Evolutionary conservation across 345 rosid species (phyloP).

Genomic region (Euphorbia lathyris): DNA sequence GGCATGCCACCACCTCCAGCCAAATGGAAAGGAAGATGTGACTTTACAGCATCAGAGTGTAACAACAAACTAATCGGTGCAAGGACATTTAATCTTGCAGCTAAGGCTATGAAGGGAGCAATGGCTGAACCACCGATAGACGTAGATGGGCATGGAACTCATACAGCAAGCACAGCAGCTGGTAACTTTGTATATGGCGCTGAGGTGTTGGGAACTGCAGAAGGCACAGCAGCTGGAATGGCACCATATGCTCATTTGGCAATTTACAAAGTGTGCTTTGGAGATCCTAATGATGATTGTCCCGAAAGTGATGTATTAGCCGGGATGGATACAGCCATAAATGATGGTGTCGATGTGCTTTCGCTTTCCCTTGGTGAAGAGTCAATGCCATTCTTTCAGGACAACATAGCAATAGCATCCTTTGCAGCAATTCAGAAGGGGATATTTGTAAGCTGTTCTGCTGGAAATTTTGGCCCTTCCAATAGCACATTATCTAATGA

Average conservation of each 20-base stretch:
- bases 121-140: constrained; percentile 12
- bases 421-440: constrained; percentile 31
- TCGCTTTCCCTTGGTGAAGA: constrained; percentile 45
- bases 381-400: constrained; percentile 24
- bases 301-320: constrained; percentile 50
- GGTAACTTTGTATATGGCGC: constrained; percentile 43
- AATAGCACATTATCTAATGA: constrained; percentile 18
- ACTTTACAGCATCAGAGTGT: constrained; percentile 14
- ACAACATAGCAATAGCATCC: constrained; percentile 29
- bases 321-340: constrained; percentile 59
- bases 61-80: constrained; percentile 25
- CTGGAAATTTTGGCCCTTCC: constrained; percentile 35
- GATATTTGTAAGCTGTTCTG: constrained; percentile 34
- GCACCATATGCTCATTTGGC: constrained; percentile 51
- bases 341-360: constrained; percentile 61
- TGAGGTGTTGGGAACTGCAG: constrained; percentile 34
- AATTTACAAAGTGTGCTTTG: constrained; percentile 57
- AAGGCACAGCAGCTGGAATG: constrained; percentile 48
- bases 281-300: constrained; percentile 37
- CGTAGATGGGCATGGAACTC: constrained; percentile 28
- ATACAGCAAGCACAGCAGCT: constrained; percentile 33
- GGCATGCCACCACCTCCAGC: constrained; percentile 27
- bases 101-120: constrained; percentile 7
- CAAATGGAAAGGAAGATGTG: constrained; percentile 28
- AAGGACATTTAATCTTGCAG: constrained; percentile 10